These are phyloP conservation scores for Cryphonectria naterciae DNA, from an alignment of 2,329 filamentous ascomycete genomes.

Conservation along the genomic window DNA sequence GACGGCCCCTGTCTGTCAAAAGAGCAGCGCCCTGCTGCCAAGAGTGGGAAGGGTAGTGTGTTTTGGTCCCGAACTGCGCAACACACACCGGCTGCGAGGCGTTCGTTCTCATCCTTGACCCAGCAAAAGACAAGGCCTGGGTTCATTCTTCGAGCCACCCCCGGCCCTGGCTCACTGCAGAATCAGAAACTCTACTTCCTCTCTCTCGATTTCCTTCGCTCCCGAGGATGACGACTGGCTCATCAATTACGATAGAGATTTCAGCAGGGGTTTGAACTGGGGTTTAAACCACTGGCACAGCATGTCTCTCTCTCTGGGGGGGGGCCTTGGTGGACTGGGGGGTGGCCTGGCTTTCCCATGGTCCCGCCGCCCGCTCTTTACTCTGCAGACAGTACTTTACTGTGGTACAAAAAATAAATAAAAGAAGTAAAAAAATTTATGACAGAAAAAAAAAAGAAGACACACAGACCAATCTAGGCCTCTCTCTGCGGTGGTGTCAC, in stretches of 20 bases:
- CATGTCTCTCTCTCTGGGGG: background rate
- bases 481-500: background rate
- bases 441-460: background rate
- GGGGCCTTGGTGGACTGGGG: background rate
- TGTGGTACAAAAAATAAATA: background rate
- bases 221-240: constrained; percentile 10
- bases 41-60: constrained; percentile 1
- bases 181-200: background rate
- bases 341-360: background rate
- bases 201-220: background rate
- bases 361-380: background rate
- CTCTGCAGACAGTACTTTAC: background rate
- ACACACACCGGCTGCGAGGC: background rate
- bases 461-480: constrained; percentile 11
- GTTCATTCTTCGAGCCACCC: background rate
- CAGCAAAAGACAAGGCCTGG: background rate
- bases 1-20: constrained; percentile 9
- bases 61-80: background rate
- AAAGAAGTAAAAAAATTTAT: background rate
- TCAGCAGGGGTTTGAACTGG: background rate
- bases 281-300: background rate
- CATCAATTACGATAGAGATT: constrained; percentile 3
- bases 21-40: background rate
- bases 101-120: background rate
- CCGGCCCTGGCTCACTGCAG: background rate